A percentile compares a stretch with the other conserved stretches of the same genome.
phyloP scores from a whole-genome alignment of 345 rosid species.

The Populus simonii region DNA sequence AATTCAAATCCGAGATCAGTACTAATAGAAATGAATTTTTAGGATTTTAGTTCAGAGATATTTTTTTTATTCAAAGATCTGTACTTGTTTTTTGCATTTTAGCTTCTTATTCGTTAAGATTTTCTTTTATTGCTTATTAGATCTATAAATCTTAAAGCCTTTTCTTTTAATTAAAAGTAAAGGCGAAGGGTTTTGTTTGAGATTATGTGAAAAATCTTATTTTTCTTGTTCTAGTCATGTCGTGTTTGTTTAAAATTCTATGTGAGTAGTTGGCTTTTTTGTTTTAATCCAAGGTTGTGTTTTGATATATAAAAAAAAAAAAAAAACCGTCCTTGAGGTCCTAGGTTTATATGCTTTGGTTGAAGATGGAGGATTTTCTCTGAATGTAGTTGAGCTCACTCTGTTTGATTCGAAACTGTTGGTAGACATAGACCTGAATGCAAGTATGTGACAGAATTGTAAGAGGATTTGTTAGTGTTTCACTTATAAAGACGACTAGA shows the following conservation, averaged over 20 bases:
- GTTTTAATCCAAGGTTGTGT: background rate
- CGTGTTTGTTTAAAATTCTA: background rate
- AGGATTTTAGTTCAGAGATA: background rate
- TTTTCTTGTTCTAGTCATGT: background rate
- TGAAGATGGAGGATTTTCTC: background rate
- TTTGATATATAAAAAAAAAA: background rate
- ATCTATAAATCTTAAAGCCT: background rate
- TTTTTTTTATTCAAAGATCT: background rate
- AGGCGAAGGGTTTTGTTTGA: background rate
- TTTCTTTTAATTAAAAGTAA: background rate
- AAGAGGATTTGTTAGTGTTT: background rate
- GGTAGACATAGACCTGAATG: background rate
- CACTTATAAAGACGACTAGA: background rate
- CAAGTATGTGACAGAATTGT: background rate
- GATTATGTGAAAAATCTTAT: background rate
- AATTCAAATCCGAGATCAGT: conserved; percentile 1
- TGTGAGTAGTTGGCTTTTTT: background rate
- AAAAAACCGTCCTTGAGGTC: background rate
- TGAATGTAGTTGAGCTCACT: background rate
- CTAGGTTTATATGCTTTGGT: background rate
- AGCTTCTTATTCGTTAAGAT: too few species aligned
- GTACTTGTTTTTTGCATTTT: background rate
- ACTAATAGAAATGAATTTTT: background rate
- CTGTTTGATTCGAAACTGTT: background rate
- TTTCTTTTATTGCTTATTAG: background rate